Percentiles rank a stretch among this genome's conserved stretches.
Conservation (phyloP, 345 rosid species). For the Erucastrum elatum region DNA sequence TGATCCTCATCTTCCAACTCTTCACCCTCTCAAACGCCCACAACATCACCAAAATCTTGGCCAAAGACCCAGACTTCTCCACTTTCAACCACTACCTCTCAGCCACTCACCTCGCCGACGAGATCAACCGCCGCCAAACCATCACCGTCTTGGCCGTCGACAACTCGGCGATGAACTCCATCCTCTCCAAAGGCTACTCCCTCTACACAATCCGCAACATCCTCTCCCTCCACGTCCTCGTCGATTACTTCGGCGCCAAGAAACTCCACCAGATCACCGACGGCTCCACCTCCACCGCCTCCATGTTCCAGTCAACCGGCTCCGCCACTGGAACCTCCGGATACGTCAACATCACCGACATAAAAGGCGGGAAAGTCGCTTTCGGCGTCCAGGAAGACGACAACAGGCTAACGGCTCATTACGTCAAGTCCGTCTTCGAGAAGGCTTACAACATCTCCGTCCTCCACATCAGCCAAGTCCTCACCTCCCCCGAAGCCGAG, state of each 20-base stretch:
- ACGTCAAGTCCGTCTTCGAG: conserved; percentile 74
- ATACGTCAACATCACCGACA: conserved; percentile 73
- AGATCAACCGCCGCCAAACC: conserved; percentile 80
- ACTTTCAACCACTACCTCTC: conserved; percentile 95
- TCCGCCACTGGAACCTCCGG: conserved; percentile 83
- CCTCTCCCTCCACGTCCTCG: conserved; percentile 84
- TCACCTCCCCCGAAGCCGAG: conserved; percentile 77
- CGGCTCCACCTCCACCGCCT: conserved; percentile 66
- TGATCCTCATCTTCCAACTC: conserved; percentile 34
- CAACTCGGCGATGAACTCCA: conserved; percentile 71
- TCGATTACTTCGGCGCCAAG: conserved; percentile 88
- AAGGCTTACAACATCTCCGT: conserved; percentile 79
- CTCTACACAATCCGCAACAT: conserved; percentile 72
- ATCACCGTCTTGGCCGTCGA: conserved; percentile 88
- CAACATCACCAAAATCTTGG: conserved; percentile 80
- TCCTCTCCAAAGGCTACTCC: conserved; percentile 64
- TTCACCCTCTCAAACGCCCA: conserved; percentile 48
- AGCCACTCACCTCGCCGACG: conserved; percentile 74
- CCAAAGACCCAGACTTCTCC: conserved; percentile 74
- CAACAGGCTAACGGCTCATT: conserved; percentile 54
- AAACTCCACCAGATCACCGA: conserved; percentile 84
- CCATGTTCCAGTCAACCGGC: conserved; percentile 93
- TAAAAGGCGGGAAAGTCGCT: conserved; percentile 85
- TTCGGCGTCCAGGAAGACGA: conserved; percentile 63
- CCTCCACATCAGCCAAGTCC: conserved; percentile 64